A percentile compares a stretch with the other conserved stretches of the same genome.
Evolutionary conservation across 768 basidiomycete species (phyloP).

Genomic region (Auricularia auricula-judae): DNA sequence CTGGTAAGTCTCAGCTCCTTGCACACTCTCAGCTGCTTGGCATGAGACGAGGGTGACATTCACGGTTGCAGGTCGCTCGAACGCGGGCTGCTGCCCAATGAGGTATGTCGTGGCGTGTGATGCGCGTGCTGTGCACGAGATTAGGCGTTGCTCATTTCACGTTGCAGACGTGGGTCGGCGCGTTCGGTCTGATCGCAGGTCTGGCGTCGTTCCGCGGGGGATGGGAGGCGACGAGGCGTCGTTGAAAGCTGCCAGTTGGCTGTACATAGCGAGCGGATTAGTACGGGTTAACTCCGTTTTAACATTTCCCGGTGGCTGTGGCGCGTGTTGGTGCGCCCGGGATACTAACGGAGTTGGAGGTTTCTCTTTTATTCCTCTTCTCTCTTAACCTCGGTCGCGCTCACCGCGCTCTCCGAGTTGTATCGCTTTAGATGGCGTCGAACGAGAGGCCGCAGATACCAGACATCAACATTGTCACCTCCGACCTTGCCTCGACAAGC

Average conservation of each 20-base stretch:
- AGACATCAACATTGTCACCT: constrained; percentile 19
- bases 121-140: neutral
- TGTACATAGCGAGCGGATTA: neutral
- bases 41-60: neutral
- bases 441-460: neutral
- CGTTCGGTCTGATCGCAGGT: constrained; percentile 38
- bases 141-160: neutral
- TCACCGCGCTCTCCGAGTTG: neutral
- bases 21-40: neutral
- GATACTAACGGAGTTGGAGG: neutral
- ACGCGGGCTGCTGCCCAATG: constrained; percentile 53
- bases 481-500: constrained; percentile 21
- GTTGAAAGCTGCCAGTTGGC: neutral
- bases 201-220: constrained; percentile 54
- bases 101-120: constrained; percentile 37
- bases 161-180: constrained; percentile 26
- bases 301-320: no score
- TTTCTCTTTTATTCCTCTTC: neutral
- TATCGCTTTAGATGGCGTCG: neutral
- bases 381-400: neutral
- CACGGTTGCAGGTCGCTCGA: constrained; percentile 46
- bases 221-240: constrained; percentile 47
- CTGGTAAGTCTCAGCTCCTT: constrained; percentile 40
- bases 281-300: no score
- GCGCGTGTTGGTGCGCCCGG: neutral